A percentile compares a stretch with the other conserved stretches of the same genome.
These are phyloP conservation scores for Phytophthora sansomeana DNA, from an alignment of 352 stramenopile genomes.

Conservation along the genomic window DNA sequence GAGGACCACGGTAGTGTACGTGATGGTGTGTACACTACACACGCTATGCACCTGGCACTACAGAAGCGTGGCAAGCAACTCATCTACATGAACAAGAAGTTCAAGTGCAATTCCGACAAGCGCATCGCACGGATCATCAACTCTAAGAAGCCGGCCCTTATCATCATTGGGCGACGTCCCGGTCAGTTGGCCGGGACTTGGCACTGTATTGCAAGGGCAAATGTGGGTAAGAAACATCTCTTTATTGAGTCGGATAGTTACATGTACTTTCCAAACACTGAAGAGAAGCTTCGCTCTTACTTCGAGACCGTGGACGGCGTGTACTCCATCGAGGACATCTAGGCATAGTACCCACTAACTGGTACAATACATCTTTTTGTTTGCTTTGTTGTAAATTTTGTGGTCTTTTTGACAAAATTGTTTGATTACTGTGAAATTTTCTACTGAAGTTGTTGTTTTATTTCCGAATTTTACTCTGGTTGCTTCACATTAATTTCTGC, in stretches of 20 bases:
- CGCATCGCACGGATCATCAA: neutral
- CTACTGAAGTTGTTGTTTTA: too few relatives aligned
- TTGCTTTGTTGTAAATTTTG: too few relatives aligned
- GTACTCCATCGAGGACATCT: constrained; percentile 10
- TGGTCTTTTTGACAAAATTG: too few relatives aligned
- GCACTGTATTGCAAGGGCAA: neutral
- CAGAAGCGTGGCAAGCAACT: neutral
- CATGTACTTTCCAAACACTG: neutral
- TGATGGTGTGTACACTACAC: constrained; percentile 3
- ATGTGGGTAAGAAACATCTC: neutral
- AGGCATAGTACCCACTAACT: neutral
- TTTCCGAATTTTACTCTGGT: too few relatives aligned
- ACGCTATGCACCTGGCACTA: constrained; percentile 3
- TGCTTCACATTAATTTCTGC: too few relatives aligned
- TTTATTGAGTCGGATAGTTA: constrained; percentile 10
- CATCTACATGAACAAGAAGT: constrained; percentile 7
- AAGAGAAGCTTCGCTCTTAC: neutral
- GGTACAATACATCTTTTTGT: constrained; percentile 1
- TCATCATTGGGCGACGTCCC: constrained; percentile 3
- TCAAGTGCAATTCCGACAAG: neutral
- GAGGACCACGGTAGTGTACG: constrained; percentile 6
- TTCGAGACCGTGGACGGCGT: constrained; percentile 10
- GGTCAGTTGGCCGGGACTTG: neutral
- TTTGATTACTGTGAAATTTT: too few relatives aligned
- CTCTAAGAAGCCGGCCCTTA: neutral